Evolutionary conservation across 441 rosid genomes (phyloP).

Genomic region (Gossypium laxum): DNA sequence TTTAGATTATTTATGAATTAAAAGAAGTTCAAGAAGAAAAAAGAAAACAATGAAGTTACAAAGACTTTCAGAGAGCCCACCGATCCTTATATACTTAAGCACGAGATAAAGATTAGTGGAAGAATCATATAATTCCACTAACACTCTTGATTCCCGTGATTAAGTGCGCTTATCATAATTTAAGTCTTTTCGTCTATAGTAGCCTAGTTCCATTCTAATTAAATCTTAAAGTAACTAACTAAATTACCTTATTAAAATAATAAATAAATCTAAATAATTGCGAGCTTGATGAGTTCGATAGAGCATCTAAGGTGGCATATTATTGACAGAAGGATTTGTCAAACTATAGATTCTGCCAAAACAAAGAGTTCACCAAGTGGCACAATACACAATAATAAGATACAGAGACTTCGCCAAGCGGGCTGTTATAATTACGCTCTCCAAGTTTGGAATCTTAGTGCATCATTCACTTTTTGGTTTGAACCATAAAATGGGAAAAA

Average conservation of each 20-base stretch:
- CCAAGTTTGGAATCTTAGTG: neutral
- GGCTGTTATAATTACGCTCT: neutral
- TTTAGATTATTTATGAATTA: too few species aligned
- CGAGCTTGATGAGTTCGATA: neutral
- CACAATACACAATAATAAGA: neutral
- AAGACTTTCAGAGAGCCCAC: too few species aligned
- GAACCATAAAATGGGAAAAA: neutral
- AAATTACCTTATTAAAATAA: neutral
- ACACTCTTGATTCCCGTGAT: neutral
- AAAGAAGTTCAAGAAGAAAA: too few species aligned
- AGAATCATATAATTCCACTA: neutral
- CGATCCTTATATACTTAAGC: too few species aligned
- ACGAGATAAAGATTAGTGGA: too few species aligned
- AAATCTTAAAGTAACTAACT: neutral
- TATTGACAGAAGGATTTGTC: neutral
- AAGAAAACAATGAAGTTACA: too few species aligned
- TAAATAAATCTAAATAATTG: too few species aligned
- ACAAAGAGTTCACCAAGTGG: neutral
- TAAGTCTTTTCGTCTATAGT: neutral
- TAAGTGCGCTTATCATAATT: neutral
- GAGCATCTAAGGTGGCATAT: neutral
- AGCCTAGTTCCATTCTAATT: neutral
- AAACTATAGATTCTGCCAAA: neutral
- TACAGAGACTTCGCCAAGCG: neutral
- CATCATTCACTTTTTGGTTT: neutral